Evolutionary conservation across 306 rosid genomes (phyloP).

Genomic region (Casuarina cunninghamiana): DNA sequence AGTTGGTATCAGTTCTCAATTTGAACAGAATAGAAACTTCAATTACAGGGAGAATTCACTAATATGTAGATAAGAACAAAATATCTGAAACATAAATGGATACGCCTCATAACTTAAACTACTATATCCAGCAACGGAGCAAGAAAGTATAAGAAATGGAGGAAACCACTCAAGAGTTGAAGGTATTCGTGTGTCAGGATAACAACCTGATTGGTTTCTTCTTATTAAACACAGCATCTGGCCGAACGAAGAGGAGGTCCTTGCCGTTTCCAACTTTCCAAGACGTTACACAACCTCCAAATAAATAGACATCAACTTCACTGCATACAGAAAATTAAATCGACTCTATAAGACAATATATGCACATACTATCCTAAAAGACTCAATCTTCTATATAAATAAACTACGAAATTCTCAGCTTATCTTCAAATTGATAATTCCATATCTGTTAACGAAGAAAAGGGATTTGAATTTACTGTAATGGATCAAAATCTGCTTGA

Average conservation of each 20-base stretch:
- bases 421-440: background rate
- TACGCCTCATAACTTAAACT: background rate
- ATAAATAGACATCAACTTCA: constrained; percentile 81
- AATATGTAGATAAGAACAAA: background rate
- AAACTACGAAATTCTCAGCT: background rate
- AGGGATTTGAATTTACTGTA: no score
- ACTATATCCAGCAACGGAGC: constrained; percentile 3
- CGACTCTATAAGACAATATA: background rate
- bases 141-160: background rate
- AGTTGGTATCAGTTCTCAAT: background rate
- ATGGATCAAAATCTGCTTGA: no score
- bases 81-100: background rate
- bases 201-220: constrained; percentile 91
- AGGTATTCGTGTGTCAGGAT: background rate
- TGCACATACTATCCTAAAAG: background rate
- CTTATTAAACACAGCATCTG: constrained; percentile 85
- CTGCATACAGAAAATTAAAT: constrained; percentile 44
- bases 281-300: constrained; percentile 84
- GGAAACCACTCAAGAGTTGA: background rate
- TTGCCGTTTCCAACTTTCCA: constrained; percentile 79
- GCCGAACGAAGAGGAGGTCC: constrained; percentile 89
- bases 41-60: background rate
- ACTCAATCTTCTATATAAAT: background rate
- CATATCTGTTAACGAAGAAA: background rate
- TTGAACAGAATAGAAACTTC: background rate